Evolutionary conservation across 169 alveolate species (phyloP).

Genomic region (Plasmodium adleri): DNA sequence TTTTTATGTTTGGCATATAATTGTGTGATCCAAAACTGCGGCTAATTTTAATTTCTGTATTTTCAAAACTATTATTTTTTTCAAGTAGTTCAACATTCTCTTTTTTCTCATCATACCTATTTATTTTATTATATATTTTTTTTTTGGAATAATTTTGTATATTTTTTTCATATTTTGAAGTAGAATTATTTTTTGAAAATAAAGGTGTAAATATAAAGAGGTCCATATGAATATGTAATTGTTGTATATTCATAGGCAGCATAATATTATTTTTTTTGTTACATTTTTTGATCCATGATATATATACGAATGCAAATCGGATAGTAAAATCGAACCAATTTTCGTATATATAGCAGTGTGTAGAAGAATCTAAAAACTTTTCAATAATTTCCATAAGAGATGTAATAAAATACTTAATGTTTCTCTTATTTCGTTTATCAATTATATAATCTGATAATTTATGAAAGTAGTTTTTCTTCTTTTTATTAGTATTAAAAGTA

Average conservation of each 20-base stretch:
- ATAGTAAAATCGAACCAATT: slow-evolving; percentile 76
- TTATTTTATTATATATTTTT: no score
- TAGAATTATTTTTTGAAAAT: slow-evolving; percentile 24
- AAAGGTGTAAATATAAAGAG: slow-evolving; percentile 42
- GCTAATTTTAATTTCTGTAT: slow-evolving; percentile 73
- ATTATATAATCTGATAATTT: slow-evolving; percentile 25
- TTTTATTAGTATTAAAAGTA: background rate
- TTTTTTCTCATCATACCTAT: slow-evolving; percentile 3
- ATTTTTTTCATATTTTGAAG: background rate
- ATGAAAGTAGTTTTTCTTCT: slow-evolving; percentile 14
- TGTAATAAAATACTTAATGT: slow-evolving; percentile 65
- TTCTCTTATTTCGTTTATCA: slow-evolving; percentile 46
- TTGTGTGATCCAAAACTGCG: slow-evolving; percentile 68
- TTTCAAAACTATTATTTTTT: slow-evolving; percentile 66
- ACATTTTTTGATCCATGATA: slow-evolving; percentile 68
- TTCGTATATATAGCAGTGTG: slow-evolving; percentile 43
- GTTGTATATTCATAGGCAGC: slow-evolving; percentile 47
- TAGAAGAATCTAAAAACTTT: slow-evolving; percentile 39
- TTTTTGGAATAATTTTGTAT: background rate
- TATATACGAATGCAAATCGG: slow-evolving; percentile 71
- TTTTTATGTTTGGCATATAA: slow-evolving; percentile 40
- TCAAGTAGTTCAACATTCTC: slow-evolving; percentile 27
- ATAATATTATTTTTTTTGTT: slow-evolving; percentile 16
- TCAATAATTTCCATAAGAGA: slow-evolving; percentile 68
- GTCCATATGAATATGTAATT: slow-evolving; percentile 32